phyloP scores from a whole-genome alignment of 257 asterid genomes.

The Solanum raphanifolium region DNA sequence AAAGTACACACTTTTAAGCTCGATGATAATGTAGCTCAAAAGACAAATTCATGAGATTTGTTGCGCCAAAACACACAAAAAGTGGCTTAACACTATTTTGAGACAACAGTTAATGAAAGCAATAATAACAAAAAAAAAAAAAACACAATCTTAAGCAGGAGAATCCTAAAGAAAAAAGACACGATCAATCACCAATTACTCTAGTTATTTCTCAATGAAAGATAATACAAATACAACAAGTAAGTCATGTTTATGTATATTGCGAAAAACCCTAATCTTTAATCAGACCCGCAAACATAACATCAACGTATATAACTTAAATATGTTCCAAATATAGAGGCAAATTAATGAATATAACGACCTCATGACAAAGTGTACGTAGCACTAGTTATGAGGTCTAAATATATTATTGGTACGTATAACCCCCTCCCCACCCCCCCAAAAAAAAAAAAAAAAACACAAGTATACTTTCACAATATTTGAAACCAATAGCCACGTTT shows the following conservation, averaged over 20 bases:
- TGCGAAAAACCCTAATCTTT: no score
- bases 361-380: neutral
- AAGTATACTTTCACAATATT: neutral
- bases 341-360: neutral
- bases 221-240: neutral
- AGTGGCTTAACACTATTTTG: neutral
- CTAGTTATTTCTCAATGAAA: no score
- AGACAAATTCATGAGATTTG: neutral
- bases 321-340: neutral
- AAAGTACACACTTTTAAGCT: neutral
- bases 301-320: neutral
- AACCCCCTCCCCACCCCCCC: no score
- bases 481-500: neutral
- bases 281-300: neutral
- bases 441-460: neutral
- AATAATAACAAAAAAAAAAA: no score
- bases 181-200: neutral
- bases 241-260: neutral
- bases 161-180: no score
- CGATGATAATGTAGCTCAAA: neutral
- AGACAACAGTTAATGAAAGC: neutral
- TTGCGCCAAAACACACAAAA: neutral
- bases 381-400: neutral
- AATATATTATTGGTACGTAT: neutral
- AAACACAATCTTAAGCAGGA: neutral